Conservation (phyloP, 306 rosid species). For the Lathyrus tuberosus region DNA sequence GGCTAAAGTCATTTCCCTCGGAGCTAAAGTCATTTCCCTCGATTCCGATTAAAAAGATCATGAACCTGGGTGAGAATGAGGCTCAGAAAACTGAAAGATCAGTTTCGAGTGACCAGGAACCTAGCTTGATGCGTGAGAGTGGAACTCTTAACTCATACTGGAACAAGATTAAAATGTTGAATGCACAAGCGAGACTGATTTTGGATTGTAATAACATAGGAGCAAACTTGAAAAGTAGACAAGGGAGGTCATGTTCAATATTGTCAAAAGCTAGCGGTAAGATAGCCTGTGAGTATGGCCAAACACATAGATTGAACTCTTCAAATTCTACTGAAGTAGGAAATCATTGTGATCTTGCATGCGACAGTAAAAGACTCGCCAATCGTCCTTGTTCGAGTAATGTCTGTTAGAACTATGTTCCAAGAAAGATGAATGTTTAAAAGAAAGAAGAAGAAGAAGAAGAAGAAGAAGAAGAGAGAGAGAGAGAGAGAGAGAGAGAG, state of each 20-base stretch:
- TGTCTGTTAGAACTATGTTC: no score
- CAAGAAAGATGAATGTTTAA: no score
- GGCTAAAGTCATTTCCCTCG: constrained; percentile 68
- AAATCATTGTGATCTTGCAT: constrained; percentile 3
- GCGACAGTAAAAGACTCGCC: constrained; percentile 35
- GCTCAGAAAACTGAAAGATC: constrained; percentile 46
- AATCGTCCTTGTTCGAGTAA: constrained; percentile 45
- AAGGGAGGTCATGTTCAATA: constrained; percentile 41
- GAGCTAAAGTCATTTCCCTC: constrained; percentile 64
- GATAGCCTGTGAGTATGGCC: constrained; percentile 31
- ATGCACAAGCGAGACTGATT: constrained; percentile 68
- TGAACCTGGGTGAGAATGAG: constrained; percentile 22
- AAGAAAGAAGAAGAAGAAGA: no score
- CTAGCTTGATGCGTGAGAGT: constrained; percentile 12
- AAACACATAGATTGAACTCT: constrained; percentile 34
- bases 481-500: no score
- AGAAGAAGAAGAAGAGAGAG: no score
- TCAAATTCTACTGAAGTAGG: constrained; percentile 4
- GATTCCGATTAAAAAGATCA: constrained; percentile 46
- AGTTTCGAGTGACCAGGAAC: constrained; percentile 47
- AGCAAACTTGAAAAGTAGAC: constrained; percentile 34
- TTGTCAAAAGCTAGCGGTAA: constrained; percentile 37
- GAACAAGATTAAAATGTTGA: constrained; percentile 60
- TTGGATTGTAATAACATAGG: constrained; percentile 50
- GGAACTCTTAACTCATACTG: constrained; percentile 53